phyloP scores from a whole-genome alignment of 495 filamentous ascomycete species.

The Neurospora sp. region DNA sequence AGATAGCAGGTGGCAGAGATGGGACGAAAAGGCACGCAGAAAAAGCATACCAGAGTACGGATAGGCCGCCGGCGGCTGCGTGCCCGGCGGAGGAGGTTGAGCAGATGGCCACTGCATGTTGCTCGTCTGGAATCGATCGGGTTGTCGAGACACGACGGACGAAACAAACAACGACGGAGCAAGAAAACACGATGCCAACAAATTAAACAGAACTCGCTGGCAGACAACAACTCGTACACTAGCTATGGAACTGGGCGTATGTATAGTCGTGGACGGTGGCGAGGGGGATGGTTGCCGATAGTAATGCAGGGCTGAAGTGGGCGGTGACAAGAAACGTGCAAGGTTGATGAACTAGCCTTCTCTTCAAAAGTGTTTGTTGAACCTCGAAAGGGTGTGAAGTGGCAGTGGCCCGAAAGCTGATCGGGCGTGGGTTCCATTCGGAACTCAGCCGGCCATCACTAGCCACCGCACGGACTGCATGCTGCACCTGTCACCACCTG shows the following conservation, averaged over 20 bases:
- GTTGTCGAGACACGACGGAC: neutral
- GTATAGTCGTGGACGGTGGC: neutral
- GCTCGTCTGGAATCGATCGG: neutral
- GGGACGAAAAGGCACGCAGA: neutral
- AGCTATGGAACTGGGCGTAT: neutral
- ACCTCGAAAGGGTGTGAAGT: neutral
- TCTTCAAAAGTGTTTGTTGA: neutral
- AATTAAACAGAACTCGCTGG: neutral
- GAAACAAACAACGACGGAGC: neutral
- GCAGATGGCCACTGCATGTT: constrained; percentile 14
- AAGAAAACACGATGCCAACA: neutral
- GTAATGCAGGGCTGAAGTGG: neutral
- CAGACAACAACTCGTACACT: neutral
- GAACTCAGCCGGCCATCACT: neutral
- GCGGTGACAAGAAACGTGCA: neutral
- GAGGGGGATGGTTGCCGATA: neutral
- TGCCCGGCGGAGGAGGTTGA: constrained; percentile 19
- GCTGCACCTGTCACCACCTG: neutral
- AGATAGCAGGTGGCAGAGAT: neutral
- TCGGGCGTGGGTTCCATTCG: neutral
- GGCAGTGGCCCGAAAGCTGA: neutral
- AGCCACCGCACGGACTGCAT: neutral
- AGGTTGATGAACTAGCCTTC: neutral
- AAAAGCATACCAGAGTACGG: constrained; percentile 19
- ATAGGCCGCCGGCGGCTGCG: constrained; percentile 22